These are phyloP conservation scores for Penicillium angulare DNA, from an alignment of 495 filamentous ascomycete genomes.

Conservation along the genomic window DNA sequence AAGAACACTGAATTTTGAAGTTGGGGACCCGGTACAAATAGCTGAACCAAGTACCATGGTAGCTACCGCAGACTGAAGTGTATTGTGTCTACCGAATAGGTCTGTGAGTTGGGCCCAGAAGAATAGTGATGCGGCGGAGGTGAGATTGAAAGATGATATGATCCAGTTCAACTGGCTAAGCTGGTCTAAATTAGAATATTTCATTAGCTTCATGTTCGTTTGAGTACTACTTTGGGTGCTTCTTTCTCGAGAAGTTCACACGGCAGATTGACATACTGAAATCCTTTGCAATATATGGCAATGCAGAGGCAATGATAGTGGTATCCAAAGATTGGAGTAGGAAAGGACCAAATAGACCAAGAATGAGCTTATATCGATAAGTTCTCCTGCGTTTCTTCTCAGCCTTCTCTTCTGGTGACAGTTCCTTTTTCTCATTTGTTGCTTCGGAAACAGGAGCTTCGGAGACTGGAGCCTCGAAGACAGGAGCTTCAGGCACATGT, in stretches of 20 bases:
- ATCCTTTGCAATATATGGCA: conserved; percentile 58
- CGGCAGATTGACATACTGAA: conserved; percentile 43
- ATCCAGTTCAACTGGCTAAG: conserved; percentile 62
- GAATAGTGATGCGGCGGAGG: conserved; percentile 61
- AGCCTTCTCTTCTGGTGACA: conserved; percentile 7
- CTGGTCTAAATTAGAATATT: conserved; percentile 34
- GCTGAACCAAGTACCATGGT: conserved; percentile 51
- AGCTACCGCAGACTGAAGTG: conserved; percentile 45
- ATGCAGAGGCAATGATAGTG: conserved; percentile 59
- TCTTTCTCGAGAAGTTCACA: neutral
- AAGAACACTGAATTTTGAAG: conserved; percentile 47
- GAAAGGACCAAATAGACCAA: conserved; percentile 52
- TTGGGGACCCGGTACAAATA: conserved; percentile 52
- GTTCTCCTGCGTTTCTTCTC: conserved; percentile 11
- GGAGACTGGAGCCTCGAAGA: too few species aligned
- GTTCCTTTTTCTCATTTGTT: neutral
- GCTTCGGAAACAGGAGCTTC: neutral
- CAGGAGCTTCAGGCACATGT: too few species aligned
- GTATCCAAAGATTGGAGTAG: conserved; percentile 52
- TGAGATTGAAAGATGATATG: conserved; percentile 59
- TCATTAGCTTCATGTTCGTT: neutral
- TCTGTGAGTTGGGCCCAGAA: conserved; percentile 59
- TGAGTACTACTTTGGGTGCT: neutral
- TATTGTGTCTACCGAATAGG: conserved; percentile 53
- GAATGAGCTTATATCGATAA: conserved; percentile 55